Conservation (phyloP, 306 rosid species). For the Benincasa hispida region DNA sequence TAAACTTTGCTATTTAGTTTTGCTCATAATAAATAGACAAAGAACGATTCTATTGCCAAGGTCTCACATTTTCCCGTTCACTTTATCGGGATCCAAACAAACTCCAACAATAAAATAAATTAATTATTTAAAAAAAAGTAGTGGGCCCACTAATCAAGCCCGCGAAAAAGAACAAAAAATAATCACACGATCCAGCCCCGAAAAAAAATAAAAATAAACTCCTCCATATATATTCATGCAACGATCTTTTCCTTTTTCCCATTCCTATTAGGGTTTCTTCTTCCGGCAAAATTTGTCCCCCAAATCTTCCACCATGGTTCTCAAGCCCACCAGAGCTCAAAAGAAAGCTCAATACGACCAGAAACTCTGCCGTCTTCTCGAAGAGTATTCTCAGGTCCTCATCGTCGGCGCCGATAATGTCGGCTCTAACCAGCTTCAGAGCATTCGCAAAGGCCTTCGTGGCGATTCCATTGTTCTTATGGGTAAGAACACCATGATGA, state of each 20-base stretch:
- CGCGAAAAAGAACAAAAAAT: not conserved
- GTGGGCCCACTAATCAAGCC: slow-evolving; percentile 3
- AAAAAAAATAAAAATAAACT: too few relatives aligned
- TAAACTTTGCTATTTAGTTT: too few relatives aligned
- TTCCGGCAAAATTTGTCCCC: not conserved
- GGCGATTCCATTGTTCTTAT: slow-evolving; percentile 75
- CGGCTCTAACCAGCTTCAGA: slow-evolving; percentile 79
- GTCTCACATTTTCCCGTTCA: not conserved
- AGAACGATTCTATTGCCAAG: not conserved
- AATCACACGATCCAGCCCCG: not conserved
- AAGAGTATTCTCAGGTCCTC: slow-evolving; percentile 53
- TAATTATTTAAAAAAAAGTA: not conserved
- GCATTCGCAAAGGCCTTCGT: slow-evolving; percentile 61
- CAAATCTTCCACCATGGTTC: slow-evolving; percentile 17
- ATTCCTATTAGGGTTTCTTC: not conserved
- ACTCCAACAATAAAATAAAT: not conserved
- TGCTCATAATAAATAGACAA: not conserved
- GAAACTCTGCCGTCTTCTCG: slow-evolving; percentile 58
- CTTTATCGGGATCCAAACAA: slow-evolving; percentile 2
- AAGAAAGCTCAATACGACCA: slow-evolving; percentile 61
- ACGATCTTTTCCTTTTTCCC: not conserved
- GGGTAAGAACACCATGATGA: slow-evolving; percentile 99
- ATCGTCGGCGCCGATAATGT: slow-evolving; percentile 81
- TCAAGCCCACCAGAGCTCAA: slow-evolving; percentile 53
- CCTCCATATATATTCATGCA: not conserved